phyloP scores from a whole-genome alignment of 2,329 filamentous ascomycete species.

The Aspergillus aculeatus region DNA sequence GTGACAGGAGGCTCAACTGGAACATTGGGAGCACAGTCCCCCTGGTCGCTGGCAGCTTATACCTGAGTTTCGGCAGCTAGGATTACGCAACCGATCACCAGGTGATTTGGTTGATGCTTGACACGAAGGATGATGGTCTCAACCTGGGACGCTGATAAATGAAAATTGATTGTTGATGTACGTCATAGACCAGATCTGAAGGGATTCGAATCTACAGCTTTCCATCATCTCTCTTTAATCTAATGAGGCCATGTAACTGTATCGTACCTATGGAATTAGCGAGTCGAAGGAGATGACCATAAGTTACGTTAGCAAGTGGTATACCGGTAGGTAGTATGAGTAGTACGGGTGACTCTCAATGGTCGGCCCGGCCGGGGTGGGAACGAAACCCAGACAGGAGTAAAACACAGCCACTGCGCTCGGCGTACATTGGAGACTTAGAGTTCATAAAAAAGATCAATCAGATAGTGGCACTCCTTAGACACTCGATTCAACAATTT shows the following conservation, averaged over 20 bases:
- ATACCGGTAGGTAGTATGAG: not conserved
- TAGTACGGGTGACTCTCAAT: not conserved
- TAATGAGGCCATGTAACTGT: too few species aligned
- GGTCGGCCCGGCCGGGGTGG: constrained; percentile 3
- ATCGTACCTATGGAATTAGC: too few species aligned
- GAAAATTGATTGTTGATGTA: too few species aligned
- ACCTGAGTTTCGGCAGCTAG: not conserved
- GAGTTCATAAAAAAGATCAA: constrained; percentile 1
- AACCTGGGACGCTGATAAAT: not conserved
- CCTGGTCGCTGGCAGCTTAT: not conserved
- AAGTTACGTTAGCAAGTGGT: too few species aligned
- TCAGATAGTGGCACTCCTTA: not conserved
- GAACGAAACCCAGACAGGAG: constrained; percentile 7
- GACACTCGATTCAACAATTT: not conserved
- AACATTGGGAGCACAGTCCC: not conserved
- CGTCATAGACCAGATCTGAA: too few species aligned
- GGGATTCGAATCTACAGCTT: too few species aligned
- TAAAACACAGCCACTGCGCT: constrained; percentile 13
- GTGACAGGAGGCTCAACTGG: not conserved
- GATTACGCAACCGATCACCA: not conserved
- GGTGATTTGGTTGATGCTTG: not conserved
- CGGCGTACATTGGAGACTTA: not conserved
- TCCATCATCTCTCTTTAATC: too few species aligned
- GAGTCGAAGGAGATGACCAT: not conserved
- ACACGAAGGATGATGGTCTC: not conserved